Evolutionary conservation across 148 eudicot species (phyloP).

Genomic region (Amaranthus cruentus): DNA sequence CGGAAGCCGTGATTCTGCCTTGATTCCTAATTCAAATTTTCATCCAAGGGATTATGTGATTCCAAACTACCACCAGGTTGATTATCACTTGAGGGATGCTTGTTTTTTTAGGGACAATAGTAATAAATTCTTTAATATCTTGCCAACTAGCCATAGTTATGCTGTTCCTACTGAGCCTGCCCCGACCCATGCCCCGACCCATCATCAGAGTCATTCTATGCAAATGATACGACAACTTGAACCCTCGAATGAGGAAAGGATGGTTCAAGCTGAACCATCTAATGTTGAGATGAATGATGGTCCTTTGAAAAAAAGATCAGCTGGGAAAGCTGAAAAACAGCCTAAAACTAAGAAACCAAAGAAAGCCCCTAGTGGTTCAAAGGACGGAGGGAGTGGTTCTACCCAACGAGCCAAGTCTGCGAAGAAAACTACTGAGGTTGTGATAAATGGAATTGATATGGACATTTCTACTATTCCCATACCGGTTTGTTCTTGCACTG

Average conservation of each 20-base stretch:
- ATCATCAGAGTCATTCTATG: constrained; percentile 12
- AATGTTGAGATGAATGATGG: constrained; percentile 23
- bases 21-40: constrained; percentile 29
- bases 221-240: constrained; percentile 41
- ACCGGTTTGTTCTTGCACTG: constrained; percentile 47
- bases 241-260: constrained; percentile 38
- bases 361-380: constrained; percentile 33
- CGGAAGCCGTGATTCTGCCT: constrained; percentile 27
- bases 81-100: constrained; percentile 32
- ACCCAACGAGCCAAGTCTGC: constrained; percentile 38
- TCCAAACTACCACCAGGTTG: constrained; percentile 27
- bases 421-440: constrained; percentile 43
- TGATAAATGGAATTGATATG: constrained; percentile 44
- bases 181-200: constrained; percentile 17
- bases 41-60: constrained; percentile 33
- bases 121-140: constrained; percentile 26
- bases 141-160: constrained; percentile 32
- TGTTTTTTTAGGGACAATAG: constrained; percentile 29
- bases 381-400: constrained; percentile 38
- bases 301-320: constrained; percentile 37
- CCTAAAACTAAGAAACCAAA: constrained; percentile 40
- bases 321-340: constrained; percentile 34
- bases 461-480: constrained; percentile 48
- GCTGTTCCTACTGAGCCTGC: constrained; percentile 27
- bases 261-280: constrained; percentile 31